Percentiles rank a stretch among this genome's conserved stretches.
phyloP scores from a whole-genome alignment of 176 grass and related monocot genomes.

The Aechmea fasciata region DNA sequence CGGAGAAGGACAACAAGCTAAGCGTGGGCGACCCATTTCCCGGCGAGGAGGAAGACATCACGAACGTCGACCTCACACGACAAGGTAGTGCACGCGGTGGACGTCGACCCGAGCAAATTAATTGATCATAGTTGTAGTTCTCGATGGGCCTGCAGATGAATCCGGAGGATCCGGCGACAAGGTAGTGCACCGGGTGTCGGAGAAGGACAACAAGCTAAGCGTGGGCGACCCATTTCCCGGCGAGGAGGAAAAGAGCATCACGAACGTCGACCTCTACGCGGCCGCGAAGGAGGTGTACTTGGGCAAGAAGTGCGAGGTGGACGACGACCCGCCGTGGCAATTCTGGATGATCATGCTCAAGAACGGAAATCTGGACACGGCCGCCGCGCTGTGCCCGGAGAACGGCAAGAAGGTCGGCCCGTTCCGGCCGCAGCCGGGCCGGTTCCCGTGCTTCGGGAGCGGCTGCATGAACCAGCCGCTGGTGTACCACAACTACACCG shows the following conservation, averaged over 20 bases:
- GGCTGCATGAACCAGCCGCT: slow-evolving; percentile 97
- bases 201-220: slow-evolving; percentile 54
- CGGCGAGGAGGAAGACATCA: no score
- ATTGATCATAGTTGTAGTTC: no score
- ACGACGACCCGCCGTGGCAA: slow-evolving; percentile 56
- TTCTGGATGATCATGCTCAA: slow-evolving; percentile 99
- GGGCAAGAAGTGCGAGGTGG: slow-evolving; percentile 53
- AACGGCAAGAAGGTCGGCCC: slow-evolving; percentile 53
- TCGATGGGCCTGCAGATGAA: slow-evolving; percentile 9
- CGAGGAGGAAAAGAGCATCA: not conserved
- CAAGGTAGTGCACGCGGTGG: no score
- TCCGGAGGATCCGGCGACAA: slow-evolving; percentile 21
- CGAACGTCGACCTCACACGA: no score
- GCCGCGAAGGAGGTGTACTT: slow-evolving; percentile 72
- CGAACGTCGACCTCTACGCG: slow-evolving; percentile 49
- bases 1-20: no score
- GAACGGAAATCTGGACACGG: slow-evolving; percentile 85
- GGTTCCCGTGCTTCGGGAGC: slow-evolving; percentile 70
- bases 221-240: slow-evolving; percentile 36
- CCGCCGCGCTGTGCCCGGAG: slow-evolving; percentile 51
- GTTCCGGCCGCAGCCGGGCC: slow-evolving; percentile 33
- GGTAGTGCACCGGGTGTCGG: slow-evolving; percentile 49
- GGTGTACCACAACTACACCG: slow-evolving; percentile 68
- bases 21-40: no score
- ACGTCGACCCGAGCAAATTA: no score